Evolutionary conservation across 1,284 basidiomycete species (phyloP), one percentile per base, ranked within the genome.

Genomic region (Ustilago nuda): DNA sequence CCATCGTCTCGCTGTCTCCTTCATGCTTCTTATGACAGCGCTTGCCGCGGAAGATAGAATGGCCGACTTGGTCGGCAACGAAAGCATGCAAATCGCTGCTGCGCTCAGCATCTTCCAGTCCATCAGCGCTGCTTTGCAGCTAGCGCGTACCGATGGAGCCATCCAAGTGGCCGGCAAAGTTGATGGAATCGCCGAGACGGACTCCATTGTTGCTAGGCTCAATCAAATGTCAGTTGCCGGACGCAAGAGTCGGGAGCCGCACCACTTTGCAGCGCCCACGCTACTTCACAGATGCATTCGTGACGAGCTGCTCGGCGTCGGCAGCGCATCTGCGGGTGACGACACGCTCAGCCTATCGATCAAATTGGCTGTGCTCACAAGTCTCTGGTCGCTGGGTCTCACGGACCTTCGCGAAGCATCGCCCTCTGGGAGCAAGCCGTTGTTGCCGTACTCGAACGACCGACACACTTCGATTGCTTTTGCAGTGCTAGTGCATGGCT

Each of bases 171-270:
- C 57, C 5, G 54, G 54, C 37, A 56, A 51, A 33, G 37, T 52
- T 13, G 51, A 9, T 11, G 69, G 61, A 19, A 33, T 45, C 15
- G 69, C 56, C 23, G 69, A 72, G 32, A 56, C 63, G 7, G 75
- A 73, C 45, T 73, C 70, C 36, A 73, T 77, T 41, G 75, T 72
- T 12, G 75, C 70, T 17, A 61, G 66, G 59, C 71, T 77, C 41
- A 72, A 71, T 36, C 70, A 70, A 48, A 70, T 77, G 71, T 73
- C 70, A 54, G 75, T 77, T 7, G 71, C 63, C 8, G 75, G 75
- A 23, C 63, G 75, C 36, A 66, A 67, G 62, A 72, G 69, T 39
- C 74, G 74, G 33, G 65, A 71, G 46, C 73, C 65, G 13, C 73
- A 72, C 45, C 74, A 76, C 32, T 76, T 76, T 35, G 61, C 57